Conservation (phyloP, 306 rosid species). For the Vicia faba region DNA sequence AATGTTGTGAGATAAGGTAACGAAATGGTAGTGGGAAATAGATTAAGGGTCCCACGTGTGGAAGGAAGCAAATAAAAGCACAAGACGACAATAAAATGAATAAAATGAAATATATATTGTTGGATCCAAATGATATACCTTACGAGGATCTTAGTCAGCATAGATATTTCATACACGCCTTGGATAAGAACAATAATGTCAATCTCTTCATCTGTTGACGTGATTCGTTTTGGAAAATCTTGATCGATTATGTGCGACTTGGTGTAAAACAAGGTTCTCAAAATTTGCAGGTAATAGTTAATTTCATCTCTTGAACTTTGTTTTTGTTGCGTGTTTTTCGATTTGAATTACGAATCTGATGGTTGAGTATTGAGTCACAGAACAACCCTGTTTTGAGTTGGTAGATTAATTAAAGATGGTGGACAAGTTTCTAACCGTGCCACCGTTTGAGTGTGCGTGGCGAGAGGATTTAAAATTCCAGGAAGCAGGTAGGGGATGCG, state of each 20-base stretch:
- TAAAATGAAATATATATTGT: not conserved
- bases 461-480: slow-evolving; percentile 74
- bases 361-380: not conserved
- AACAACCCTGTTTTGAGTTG: not conserved
- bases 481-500: slow-evolving; percentile 93
- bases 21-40: not conserved
- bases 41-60: slow-evolving; percentile 30
- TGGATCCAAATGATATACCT: slow-evolving; percentile 18
- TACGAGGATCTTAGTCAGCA: slow-evolving; percentile 55
- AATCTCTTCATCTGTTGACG: not conserved
- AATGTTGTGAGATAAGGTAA: not conserved
- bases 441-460: slow-evolving; percentile 97
- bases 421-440: slow-evolving; percentile 74
- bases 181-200: slow-evolving; percentile 35
- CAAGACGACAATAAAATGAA: slow-evolving; percentile 21
- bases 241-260: slow-evolving; percentile 34
- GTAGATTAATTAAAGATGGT: slow-evolving; percentile 30
- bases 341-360: not conserved
- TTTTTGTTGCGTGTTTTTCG: slow-evolving; percentile 12
- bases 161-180: slow-evolving; percentile 33
- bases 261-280: slow-evolving; percentile 46
- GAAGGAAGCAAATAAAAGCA: slow-evolving; percentile 35
- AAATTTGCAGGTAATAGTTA: slow-evolving; percentile 69
- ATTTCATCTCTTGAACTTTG: slow-evolving; percentile 13
- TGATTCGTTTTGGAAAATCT: no score